phyloP scores from a whole-genome alignment of 2,329 filamentous ascomycete species.

The Neofusicoccum umdonicola region DNA sequence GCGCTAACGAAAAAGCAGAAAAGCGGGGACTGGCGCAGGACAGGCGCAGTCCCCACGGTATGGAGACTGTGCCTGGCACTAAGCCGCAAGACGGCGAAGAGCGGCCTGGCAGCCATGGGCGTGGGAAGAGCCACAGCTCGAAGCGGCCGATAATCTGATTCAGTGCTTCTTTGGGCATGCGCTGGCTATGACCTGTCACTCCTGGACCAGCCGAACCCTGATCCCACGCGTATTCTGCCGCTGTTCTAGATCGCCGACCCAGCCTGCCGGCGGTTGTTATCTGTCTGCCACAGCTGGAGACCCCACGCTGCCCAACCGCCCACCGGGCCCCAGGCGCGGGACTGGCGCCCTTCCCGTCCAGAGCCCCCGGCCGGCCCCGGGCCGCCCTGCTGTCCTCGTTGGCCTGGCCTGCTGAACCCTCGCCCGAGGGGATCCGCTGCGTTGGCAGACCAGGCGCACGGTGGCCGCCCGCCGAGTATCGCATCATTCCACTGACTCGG shows the following conservation, averaged over 20 bases:
- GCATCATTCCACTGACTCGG: slow-evolving; percentile 7
- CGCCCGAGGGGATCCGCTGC: background rate
- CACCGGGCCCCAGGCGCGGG: background rate
- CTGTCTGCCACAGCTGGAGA: background rate
- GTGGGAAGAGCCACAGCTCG: background rate
- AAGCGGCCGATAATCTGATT: slow-evolving; percentile 3
- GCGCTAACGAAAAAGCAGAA: slow-evolving; percentile 17
- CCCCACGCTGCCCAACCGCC: background rate
- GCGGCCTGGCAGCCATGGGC: slow-evolving; percentile 6
- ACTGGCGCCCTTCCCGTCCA: background rate
- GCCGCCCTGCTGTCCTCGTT: background rate
- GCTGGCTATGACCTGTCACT: slow-evolving; percentile 1
- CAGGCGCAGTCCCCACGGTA: background rate
- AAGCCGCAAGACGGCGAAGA: slow-evolving; percentile 6
- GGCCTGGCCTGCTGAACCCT: background rate
- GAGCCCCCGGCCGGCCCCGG: background rate
- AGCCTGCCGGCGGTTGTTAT: background rate
- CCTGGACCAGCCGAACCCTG: background rate
- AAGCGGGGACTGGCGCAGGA: background rate
- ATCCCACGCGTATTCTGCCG: background rate
- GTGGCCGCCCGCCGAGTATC: background rate
- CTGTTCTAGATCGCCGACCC: slow-evolving; percentile 13
- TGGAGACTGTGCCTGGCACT: slow-evolving; percentile 14
- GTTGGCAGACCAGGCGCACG: background rate
- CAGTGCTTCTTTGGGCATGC: background rate